phyloP scores from a whole-genome alignment of 2,329 filamentous ascomycete genomes.

The Aspergillus alliaceus region DNA sequence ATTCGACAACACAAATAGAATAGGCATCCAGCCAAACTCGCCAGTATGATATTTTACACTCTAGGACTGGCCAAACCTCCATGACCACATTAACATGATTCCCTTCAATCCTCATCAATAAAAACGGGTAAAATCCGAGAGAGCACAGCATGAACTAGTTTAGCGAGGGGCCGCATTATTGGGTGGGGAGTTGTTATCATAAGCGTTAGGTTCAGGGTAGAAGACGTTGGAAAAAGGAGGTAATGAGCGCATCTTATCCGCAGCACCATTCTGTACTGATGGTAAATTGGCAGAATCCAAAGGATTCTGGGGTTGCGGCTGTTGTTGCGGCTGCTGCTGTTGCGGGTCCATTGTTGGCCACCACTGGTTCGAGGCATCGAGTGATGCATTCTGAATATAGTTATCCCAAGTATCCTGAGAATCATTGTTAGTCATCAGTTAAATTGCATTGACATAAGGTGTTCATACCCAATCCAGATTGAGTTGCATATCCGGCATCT shows the following conservation, averaged over 20 bases:
- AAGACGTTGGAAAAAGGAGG: constrained; percentile 17
- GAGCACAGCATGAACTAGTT: background rate
- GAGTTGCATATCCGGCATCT: constrained; percentile 56
- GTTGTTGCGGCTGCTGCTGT: constrained; percentile 24
- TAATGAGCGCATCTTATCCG: constrained; percentile 16
- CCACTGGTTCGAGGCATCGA: constrained; percentile 42
- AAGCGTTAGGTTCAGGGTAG: constrained; percentile 11
- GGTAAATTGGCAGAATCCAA: constrained; percentile 23
- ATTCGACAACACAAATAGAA: background rate
- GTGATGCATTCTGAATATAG: constrained; percentile 62
- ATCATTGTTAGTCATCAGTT: constrained; percentile 26
- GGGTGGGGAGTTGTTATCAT: constrained; percentile 9
- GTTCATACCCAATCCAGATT: constrained; percentile 64
- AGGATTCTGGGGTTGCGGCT: constrained; percentile 20
- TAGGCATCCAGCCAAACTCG: background rate
- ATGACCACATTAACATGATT: background rate
- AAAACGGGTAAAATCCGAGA: background rate
- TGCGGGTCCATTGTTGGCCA: constrained; percentile 40
- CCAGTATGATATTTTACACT: background rate
- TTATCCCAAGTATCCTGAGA: constrained; percentile 66
- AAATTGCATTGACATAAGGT: constrained; percentile 1
- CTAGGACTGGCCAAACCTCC: background rate
- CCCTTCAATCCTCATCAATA: background rate
- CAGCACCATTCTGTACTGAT: constrained; percentile 14
- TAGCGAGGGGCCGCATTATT: background rate